Evolutionary conservation across 176 grass and related monocot species (phyloP).

Genomic region (Phragmites australis): DNA sequence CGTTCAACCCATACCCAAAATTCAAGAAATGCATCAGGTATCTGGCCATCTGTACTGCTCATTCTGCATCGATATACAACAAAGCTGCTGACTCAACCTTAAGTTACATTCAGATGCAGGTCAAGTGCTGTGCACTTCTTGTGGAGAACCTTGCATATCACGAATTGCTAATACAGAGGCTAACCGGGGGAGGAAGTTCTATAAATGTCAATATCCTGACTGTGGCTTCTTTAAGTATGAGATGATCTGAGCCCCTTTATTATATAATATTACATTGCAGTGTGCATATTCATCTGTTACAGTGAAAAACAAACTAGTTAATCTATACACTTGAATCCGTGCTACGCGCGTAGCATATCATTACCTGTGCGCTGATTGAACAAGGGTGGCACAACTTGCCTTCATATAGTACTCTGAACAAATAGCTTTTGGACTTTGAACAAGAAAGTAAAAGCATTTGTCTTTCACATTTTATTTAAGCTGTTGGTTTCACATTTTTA

Average conservation of each 20-base stretch:
- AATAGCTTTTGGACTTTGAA: neutral
- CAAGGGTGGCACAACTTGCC: neutral
- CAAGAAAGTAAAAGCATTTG: neutral
- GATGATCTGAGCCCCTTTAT: constrained; percentile 3
- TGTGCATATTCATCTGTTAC: constrained; percentile 1
- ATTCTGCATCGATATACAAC: neutral
- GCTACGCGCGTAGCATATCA: neutral
- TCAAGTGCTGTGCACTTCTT: constrained; percentile 67
- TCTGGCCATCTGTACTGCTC: constrained; percentile 6
- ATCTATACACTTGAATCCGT: neutral
- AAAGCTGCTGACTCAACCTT: constrained; percentile 12
- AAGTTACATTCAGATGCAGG: constrained; percentile 46
- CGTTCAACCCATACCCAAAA: constrained; percentile 42
- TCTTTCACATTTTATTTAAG: neutral
- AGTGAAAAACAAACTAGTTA: neutral
- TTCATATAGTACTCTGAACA: neutral
- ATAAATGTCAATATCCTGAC: constrained; percentile 65
- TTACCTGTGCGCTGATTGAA: neutral
- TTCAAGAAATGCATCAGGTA: constrained; percentile 53
- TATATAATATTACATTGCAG: neutral
- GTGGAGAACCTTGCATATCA: constrained; percentile 57
- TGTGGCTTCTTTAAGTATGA: constrained; percentile 81
- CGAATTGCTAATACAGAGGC: constrained; percentile 79
- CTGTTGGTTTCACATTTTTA: neutral
- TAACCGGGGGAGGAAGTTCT: constrained; percentile 90